Conservation (phyloP, 2,329 filamentous ascomycete genomes). For the Akanthomyces uredinophilus region DNA sequence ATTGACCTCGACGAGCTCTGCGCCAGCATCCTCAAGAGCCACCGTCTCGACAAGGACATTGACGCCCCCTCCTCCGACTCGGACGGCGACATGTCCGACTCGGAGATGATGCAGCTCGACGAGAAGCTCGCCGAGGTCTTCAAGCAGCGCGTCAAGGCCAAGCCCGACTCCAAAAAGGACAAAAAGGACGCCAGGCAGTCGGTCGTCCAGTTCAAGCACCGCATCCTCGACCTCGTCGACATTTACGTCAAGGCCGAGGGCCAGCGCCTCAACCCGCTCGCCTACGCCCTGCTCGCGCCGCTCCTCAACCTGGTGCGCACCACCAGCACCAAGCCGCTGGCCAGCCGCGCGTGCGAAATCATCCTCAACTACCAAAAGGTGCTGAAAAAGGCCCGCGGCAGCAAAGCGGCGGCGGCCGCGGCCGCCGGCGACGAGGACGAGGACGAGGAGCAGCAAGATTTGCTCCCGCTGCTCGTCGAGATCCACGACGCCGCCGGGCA, state of each 20-base stretch:
- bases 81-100: slow-evolving; percentile 86
- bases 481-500: slow-evolving; percentile 65
- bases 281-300: slow-evolving; percentile 67
- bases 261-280: slow-evolving; percentile 49
- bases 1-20: slow-evolving; percentile 66
- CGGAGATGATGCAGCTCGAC: slow-evolving; percentile 89
- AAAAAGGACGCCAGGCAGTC: slow-evolving; percentile 83
- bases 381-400: slow-evolving; percentile 50
- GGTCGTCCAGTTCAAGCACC: slow-evolving; percentile 91
- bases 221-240: slow-evolving; percentile 80
- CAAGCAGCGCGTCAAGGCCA: slow-evolving; percentile 62
- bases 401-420: too few relatives aligned
- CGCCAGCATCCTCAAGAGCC: slow-evolving; percentile 71
- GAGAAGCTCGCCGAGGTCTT: slow-evolving; percentile 80
- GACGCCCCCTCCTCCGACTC: slow-evolving; percentile 53
- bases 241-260: slow-evolving; percentile 80
- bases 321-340: slow-evolving; percentile 71
- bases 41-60: slow-evolving; percentile 54
- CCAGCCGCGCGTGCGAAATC: slow-evolving; percentile 66
- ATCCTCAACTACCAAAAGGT: slow-evolving; percentile 67
- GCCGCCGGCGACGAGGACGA: slow-evolving; percentile 30
- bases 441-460: slow-evolving; percentile 35
- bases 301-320: slow-evolving; percentile 70
- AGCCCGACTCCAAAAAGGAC: slow-evolving; percentile 69
- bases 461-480: slow-evolving; percentile 54